A percentile compares a stretch with the other conserved stretches of the same genome.
Conservation (phyloP, 192 early-diverging fungal genomes). For the Helicostylum pulchrum region DNA sequence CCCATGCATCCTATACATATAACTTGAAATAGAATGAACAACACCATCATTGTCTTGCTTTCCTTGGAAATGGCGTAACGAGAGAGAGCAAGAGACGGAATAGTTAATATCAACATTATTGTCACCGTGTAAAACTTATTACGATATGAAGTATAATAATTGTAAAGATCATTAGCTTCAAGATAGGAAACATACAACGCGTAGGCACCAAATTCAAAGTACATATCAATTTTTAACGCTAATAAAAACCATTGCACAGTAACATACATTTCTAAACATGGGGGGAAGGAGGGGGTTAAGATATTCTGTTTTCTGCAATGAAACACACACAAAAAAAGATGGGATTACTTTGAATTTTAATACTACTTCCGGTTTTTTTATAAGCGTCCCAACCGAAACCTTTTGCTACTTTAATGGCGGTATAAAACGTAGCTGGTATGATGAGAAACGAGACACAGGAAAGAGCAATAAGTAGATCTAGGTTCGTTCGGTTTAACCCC, state of each 20-base stretch:
- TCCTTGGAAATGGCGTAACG: slow-evolving; percentile 1
- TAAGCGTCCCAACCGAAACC: slow-evolving; percentile 1
- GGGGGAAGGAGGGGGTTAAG: no score
- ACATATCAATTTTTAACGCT: slow-evolving; percentile 18
- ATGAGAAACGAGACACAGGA: background rate
- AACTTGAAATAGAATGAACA: background rate
- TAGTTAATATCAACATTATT: no score
- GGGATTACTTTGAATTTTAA: slow-evolving; percentile 4
- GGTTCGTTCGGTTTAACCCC: no score
- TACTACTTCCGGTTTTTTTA: slow-evolving; percentile 5
- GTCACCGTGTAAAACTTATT: no score
- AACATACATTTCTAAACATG: slow-evolving; percentile 10
- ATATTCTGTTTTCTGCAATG: no score
- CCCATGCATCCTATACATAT: no score
- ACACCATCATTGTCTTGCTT: background rate
- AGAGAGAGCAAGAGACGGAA: background rate
- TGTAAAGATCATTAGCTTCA: no score
- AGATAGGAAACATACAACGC: no score
- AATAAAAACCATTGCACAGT: slow-evolving; percentile 13
- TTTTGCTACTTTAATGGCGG: background rate
- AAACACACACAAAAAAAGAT: no score
- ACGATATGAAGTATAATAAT: no score
- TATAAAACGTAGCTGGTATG: background rate
- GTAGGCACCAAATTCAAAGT: slow-evolving; percentile 4
- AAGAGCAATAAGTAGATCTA: background rate